phyloP scores from a whole-genome alignment of 2,329 filamentous ascomycete genomes.

The Aspergillus sp. region DNA sequence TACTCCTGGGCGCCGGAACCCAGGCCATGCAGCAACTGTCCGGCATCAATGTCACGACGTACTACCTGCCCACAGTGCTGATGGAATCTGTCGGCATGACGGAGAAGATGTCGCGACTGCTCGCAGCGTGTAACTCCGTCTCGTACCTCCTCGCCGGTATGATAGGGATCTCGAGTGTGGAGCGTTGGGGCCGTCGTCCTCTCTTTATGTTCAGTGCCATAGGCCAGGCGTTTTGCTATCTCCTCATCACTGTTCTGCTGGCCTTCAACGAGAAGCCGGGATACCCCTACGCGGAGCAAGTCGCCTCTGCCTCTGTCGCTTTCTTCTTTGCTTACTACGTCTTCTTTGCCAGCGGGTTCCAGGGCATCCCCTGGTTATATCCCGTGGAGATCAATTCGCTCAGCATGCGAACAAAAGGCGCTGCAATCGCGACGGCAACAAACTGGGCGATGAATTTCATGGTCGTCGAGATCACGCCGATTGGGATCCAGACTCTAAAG shows the following conservation, averaged over 20 bases:
- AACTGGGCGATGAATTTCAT: conserved; percentile 28
- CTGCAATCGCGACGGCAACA: conserved; percentile 22
- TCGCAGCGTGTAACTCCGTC: conserved; percentile 40
- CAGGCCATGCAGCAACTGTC: conserved; percentile 31
- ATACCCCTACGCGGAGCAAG: conserved; percentile 31
- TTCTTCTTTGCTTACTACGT: conserved; percentile 39
- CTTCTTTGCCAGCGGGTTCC: conserved; percentile 32
- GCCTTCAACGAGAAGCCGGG: conserved; percentile 12
- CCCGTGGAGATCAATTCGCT: conserved; percentile 29
- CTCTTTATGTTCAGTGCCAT: conserved; percentile 44
- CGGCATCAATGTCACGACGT: conserved; percentile 32
- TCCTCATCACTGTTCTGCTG: conserved; percentile 40
- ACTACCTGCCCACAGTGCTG: conserved; percentile 36
- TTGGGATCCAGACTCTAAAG: conserved; percentile 23
- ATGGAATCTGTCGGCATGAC: conserved; percentile 34
- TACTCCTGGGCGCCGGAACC: conserved; percentile 40
- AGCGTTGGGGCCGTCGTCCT: conserved; percentile 41
- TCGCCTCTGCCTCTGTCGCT: conserved; percentile 42
- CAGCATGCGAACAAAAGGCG: conserved; percentile 27
- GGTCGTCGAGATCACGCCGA: conserved; percentile 26
- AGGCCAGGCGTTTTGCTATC: conserved; percentile 44
- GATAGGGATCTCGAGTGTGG: conserved; percentile 39
- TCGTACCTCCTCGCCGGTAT: conserved; percentile 40
- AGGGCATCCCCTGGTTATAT: conserved; percentile 33
- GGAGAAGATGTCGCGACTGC: conserved; percentile 33